Evolutionary conservation across 371 early-diverging fungal species (phyloP), one percentile per base, ranked within the genome.

Genomic region (Rhizomucor pusillus): DNA sequence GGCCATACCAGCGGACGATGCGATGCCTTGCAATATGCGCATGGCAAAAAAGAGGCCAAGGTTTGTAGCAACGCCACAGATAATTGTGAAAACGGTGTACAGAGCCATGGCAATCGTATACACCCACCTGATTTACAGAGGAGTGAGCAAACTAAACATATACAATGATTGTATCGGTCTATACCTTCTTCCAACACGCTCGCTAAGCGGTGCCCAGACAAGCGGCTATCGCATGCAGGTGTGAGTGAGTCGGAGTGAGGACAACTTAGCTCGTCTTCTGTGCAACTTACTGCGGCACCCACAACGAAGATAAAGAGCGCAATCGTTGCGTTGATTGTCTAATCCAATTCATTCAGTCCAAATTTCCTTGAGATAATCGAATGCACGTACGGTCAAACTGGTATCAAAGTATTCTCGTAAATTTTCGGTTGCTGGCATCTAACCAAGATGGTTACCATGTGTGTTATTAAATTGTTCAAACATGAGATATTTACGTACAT

Each of bases 11-110:
- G 63, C 68, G 34, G 66, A 65, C 14, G 66, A 54, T 48, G 63
- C 68, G 11, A 75, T 52, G 33, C 65, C 75, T 55, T 71, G 75
- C 18, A 75, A 34, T 3, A 75, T 24, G 10, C 75, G 68, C 22
- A 74, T 66, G 19, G 56, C 66, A 57, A 68, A 71, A 40, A 74
- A 74, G 29, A 64, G 12, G 6, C 62, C 65, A 6, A 74, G 23
- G 25, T 56, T 64, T 11, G 43, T 52, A 11, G 75, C 62, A 14
- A 71, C 24, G 46, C 65, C 69, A 51, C 69, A 68, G n/a, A 71
- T 56, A n/a, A 67, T 36, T 0, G 71, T 60, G 20, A 67, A 67
- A 2, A 69, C 58, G 12, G 68, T 65, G 22, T 61, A 73, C 0
- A 73, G 39, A 13, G 25, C 48, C 57, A 57, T 59, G 7, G 62